These are phyloP conservation scores for Copromyces sp. DNA, from an alignment of 495 filamentous ascomycete genomes.

Conservation along the genomic window DNA sequence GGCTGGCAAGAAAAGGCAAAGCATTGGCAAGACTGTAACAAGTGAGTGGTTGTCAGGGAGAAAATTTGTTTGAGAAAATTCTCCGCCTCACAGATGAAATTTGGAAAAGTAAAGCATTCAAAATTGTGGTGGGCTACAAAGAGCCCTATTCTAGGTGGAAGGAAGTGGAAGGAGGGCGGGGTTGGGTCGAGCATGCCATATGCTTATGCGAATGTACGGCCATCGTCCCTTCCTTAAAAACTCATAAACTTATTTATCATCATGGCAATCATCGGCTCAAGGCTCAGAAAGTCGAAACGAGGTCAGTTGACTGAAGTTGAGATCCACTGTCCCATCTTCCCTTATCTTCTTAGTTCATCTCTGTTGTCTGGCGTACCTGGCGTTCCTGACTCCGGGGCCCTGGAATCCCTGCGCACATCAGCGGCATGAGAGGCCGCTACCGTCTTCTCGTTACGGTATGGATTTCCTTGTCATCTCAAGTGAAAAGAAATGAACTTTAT, in stretches of 20 bases:
- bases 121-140: not conserved
- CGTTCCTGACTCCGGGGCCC: not conserved
- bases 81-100: not conserved
- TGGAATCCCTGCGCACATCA: not conserved
- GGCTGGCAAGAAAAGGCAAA: not conserved
- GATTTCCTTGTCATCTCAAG: not conserved
- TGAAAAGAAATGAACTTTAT: not conserved
- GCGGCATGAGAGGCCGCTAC: not conserved
- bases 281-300: not conserved
- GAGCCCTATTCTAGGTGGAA: not conserved
- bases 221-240: not conserved
- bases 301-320: not conserved
- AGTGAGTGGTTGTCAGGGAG: not conserved
- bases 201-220: too few species aligned
- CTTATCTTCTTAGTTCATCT: not conserved
- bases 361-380: not conserved
- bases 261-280: not conserved
- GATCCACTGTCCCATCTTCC: not conserved
- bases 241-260: too few species aligned
- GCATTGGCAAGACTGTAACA: not conserved
- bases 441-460: not conserved
- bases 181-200: too few species aligned
- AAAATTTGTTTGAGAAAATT: not conserved
- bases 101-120: not conserved
- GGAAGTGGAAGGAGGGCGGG: not conserved